Percentiles rank a stretch among this genome's conserved stretches.
These are phyloP conservation scores for Starmerella apicola DNA, from an alignment of 805 yeast genomes.

Conservation along the genomic window DNA sequence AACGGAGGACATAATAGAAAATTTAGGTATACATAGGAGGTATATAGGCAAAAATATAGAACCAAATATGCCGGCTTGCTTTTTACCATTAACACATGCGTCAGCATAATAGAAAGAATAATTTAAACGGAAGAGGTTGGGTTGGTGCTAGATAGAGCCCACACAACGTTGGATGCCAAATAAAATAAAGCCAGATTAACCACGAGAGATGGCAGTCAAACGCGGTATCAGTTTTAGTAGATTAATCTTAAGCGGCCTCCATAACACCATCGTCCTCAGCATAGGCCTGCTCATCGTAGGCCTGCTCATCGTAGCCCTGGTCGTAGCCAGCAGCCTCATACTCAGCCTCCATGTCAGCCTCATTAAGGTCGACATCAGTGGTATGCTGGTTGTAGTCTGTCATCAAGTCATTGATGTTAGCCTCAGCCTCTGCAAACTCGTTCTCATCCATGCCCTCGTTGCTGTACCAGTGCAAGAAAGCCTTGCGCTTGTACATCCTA, in stretches of 20 bases:
- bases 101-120: no score
- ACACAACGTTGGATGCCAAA: no score
- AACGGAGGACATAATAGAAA: no score
- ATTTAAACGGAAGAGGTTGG: no score
- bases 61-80: no score
- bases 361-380: constrained; percentile 64
- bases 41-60: no score
- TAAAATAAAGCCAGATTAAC: no score
- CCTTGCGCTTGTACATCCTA: constrained; percentile 87
- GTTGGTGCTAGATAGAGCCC: no score
- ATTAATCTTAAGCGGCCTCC: neutral
- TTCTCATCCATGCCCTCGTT: constrained; percentile 93
- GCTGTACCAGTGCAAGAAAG: constrained; percentile 93
- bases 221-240: no score
- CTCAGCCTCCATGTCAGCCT: constrained; percentile 10
- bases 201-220: no score
- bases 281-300: constrained; percentile 6
- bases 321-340: constrained; percentile 3
- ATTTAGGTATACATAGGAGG: no score
- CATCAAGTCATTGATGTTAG: constrained; percentile 78
- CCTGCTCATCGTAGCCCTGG: constrained; percentile 5
- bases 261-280: constrained; percentile 7
- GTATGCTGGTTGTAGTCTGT: constrained; percentile 85
- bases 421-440: constrained; percentile 89
- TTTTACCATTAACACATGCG: no score